Base-by-base conservation (phyloP, 2,329 filamentous ascomycete genomes). In the Fusarium foetens region DNA sequence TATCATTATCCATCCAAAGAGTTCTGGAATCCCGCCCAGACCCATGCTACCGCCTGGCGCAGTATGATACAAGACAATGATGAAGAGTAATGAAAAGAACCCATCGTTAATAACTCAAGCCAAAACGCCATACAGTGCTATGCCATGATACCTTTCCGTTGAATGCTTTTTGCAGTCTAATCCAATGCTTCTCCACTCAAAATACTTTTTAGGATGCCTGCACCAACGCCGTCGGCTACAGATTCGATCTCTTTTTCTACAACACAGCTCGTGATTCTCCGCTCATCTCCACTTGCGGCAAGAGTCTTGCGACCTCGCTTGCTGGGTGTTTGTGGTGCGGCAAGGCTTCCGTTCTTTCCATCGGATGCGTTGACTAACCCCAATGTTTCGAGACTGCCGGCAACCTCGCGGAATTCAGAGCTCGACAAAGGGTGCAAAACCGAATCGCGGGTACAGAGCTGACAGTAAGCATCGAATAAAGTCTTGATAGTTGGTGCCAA, bases 331-430 rank as follows among this genome's bases (percentile, higher is more conserved):
- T 91, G 89, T 36, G 89, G 79, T 77, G 84, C 83, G 46, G 88
- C 82, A 78, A 93, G 91, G 71, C 87, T 93, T 49, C 89, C 93
- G 54, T 85, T 92, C 84, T 88, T 94, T 75, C 84, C 93, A 84
- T 87, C 94, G 79, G 83, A 93, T 77, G 83, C 91, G 81, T 80
- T 92, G 10, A 98, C 87, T 27, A 98, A 84, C 4, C 94, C 95
- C 51, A 97, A 84, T 0, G 95, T 96, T 84, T 99, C 96, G 58
- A 99, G 83, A 75, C 94, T 97, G 39, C 92, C 91, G 25, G 98
- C 87, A 9, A 99, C 95, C 81, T 99, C 96, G 64, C 94, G 90
- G 81, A 99, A 99, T 81, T 99, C 96, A 9, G 94, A 96, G 77
- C 90, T 92, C 4, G 94, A 96, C 5, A 99, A 88, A 2, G 95